Percentiles rank a stretch among this genome's conserved stretches.
phyloP scores from a whole-genome alignment of 768 basidiomycete genomes.

The Lyophyllum semitale region DNA sequence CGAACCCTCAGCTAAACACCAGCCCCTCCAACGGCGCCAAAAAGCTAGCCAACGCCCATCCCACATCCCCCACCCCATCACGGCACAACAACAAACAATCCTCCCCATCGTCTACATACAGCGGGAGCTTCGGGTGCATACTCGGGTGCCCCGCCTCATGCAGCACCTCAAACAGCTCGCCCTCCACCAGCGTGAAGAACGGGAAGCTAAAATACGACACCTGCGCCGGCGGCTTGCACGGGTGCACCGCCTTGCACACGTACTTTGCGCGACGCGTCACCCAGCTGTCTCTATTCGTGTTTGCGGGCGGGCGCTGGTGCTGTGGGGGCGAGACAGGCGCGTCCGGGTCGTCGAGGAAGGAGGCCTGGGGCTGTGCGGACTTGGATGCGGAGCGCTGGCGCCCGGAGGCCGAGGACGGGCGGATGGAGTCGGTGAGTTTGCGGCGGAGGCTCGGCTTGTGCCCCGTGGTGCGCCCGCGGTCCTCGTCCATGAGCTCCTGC shows the following conservation, averaged over 20 bases:
- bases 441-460: slow-evolving; percentile 28
- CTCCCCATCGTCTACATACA: slow-evolving; percentile 76
- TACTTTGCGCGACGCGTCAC: slow-evolving; percentile 56
- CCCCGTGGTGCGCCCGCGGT: slow-evolving; percentile 25
- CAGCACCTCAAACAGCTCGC: slow-evolving; percentile 66
- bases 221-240: slow-evolving; percentile 62
- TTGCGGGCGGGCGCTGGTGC: slow-evolving; percentile 17
- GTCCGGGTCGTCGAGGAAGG: slow-evolving; percentile 30
- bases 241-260: slow-evolving; percentile 66
- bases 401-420: slow-evolving; percentile 15
- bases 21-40: slow-evolving; percentile 54
- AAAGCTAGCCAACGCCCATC: slow-evolving; percentile 86
- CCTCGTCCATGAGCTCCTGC: slow-evolving; percentile 20
- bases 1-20: slow-evolving; percentile 3
- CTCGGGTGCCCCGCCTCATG: slow-evolving; percentile 81
- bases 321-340: slow-evolving; percentile 14
- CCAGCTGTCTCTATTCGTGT: slow-evolving; percentile 42
- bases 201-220: slow-evolving; percentile 74
- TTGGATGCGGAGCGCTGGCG: slow-evolving; percentile 20
- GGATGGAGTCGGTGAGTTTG: slow-evolving; percentile 26
- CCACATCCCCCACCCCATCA: slow-evolving; percentile 54
- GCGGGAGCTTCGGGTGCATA: slow-evolving; percentile 68
- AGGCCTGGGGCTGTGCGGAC: slow-evolving; percentile 17
- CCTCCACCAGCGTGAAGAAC: slow-evolving; percentile 71
- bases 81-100: slow-evolving; percentile 79